These are phyloP conservation scores for Orbilia javanica DNA, from an alignment of 2,329 filamentous ascomycete genomes.

Conservation along the genomic window DNA sequence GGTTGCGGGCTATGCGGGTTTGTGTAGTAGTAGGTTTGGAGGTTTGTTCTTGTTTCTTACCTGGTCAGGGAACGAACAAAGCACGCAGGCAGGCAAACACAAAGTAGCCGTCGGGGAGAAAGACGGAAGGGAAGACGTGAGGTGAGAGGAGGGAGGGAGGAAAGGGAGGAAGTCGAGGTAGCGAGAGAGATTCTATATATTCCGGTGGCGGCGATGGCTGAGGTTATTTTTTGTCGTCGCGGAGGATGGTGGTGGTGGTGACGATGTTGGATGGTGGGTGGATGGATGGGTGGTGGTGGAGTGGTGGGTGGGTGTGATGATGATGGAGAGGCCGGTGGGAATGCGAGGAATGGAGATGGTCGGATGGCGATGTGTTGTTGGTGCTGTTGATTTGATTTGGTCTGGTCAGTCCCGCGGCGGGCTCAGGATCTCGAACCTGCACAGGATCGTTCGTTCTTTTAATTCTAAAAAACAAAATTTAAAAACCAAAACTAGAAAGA, in stretches of 20 bases:
- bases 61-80: conserved; percentile 8
- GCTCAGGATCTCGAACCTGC: too few species aligned
- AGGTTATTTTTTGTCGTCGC: not conserved
- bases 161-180: not conserved
- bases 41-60: not conserved
- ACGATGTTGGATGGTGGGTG: not conserved
- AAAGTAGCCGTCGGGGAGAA: conserved; percentile 12
- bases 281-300: not conserved
- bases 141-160: not conserved
- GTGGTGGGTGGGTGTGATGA: too few species aligned
- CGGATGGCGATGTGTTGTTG: conserved; percentile 43
- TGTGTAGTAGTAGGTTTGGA: too few species aligned
- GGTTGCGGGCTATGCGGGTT: too few species aligned
- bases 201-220: not conserved
- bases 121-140: too few species aligned
- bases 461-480: too few species aligned
- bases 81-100: conserved; percentile 25
- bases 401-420: not conserved
- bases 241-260: conserved; percentile 2
- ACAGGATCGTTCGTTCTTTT: too few species aligned
- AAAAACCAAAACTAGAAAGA: too few species aligned
- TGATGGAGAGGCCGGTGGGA: conserved; percentile 39
- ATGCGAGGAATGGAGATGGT: conserved; percentile 34
- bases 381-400: not conserved
- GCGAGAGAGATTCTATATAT: not conserved